Evolutionary conservation across 352 stramenopile genomes (phyloP).

Genomic region (Globisporangium okanoganense): DNA sequence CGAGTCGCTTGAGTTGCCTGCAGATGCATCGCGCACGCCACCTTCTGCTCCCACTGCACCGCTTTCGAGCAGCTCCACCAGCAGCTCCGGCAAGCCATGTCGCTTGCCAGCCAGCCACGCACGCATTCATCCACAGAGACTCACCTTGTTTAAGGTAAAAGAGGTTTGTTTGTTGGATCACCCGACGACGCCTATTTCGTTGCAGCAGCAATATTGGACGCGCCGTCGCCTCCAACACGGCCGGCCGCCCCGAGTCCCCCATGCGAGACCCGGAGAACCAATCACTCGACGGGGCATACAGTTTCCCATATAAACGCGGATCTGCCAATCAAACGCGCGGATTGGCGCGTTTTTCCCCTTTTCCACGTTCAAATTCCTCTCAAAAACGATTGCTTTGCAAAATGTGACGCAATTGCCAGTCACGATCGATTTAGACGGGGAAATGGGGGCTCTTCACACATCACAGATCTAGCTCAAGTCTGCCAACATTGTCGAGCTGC

Average conservation of each 20-base stretch:
- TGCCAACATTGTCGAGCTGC: background rate
- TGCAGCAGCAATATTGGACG: constrained; percentile 20
- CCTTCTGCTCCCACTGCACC: background rate
- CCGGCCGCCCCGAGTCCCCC: background rate
- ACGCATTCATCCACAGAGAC: constrained; percentile 15
- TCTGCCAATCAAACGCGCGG: constrained; percentile 36
- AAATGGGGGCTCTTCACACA: constrained; percentile 2
- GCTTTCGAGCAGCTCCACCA: background rate
- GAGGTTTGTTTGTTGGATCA: constrained; percentile 43
- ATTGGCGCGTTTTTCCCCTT: constrained; percentile 8
- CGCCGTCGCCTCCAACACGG: constrained; percentile 1
- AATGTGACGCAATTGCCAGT: background rate
- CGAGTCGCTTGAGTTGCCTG: background rate
- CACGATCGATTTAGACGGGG: constrained; percentile 2
- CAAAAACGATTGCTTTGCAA: background rate
- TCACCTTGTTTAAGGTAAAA: constrained; percentile 90
- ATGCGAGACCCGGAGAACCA: constrained; percentile 67
- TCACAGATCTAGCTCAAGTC: constrained; percentile 14
- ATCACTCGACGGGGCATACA: constrained; percentile 72
- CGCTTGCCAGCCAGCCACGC: background rate
- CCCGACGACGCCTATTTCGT: constrained; percentile 75
- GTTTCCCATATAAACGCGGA: constrained; percentile 24
- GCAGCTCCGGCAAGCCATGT: background rate
- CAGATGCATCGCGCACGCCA: background rate
- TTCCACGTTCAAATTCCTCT: background rate